Evolutionary conservation across 805 yeast genomes (phyloP), one percentile per base, ranked within the genome.

Genomic region (Groenewaldozyma salmanticensis): DNA sequence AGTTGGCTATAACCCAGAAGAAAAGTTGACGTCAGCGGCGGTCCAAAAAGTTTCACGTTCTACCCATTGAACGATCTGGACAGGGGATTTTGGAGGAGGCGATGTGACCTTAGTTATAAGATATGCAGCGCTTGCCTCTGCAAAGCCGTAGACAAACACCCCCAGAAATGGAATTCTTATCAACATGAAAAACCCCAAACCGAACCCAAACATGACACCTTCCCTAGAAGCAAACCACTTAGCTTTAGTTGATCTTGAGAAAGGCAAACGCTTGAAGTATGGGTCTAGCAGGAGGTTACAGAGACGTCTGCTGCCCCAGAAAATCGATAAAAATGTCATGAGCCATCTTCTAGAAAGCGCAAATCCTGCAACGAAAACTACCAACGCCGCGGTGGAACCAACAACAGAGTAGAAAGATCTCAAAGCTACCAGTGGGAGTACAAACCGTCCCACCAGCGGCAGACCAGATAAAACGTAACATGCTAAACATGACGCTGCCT

Each of bases 191-290:
- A 66, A 71, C 36, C 65, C 66, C 5, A 72, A 52, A 2, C 79
- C 75, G 47, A 75, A 75, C 4, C 80, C 81, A 46, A 71, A 69
- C 38, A 77, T 55, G 22, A 72, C 64, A 0, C 80, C 81, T 41
- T 71, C 74, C 31, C 81, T 62, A 11, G 75, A 65, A 9, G 61
- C 61, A 36, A 65, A 57, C 81, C 81, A 76, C 40, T 61, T 66
- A 15, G 63, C 57, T 33, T 63, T 61, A 40, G 72, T 72, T n/a
- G 57, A 47, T 4, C 52, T 52, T 5, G 55, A 44, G 42, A 73
- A 68, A 9, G 72, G 70, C 17, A 74, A 58, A 9, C 71, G 58
- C 6, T 61, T 50, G 53, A 76, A 71, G 52, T 72, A 76, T 3
- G 79, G 79, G 4, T 55, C 51, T 31, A 76, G 61, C 38, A 76